Conservation (phyloP, 768 basidiomycete species). For the Boletales sp. region DNA sequence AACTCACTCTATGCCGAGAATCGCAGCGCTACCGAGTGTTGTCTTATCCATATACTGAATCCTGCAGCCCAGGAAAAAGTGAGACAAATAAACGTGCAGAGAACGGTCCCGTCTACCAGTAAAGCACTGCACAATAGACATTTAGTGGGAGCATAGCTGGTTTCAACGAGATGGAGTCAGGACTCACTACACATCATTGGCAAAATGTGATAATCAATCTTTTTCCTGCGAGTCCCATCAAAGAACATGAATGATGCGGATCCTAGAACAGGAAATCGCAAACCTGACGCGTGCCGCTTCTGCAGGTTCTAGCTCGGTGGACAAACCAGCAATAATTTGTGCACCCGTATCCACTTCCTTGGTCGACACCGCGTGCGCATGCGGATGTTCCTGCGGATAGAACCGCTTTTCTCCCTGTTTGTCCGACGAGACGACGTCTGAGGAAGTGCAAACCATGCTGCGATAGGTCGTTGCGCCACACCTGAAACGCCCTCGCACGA, state of each 20-base stretch:
- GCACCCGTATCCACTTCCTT: slow-evolving; percentile 62
- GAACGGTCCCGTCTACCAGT: slow-evolving; percentile 36
- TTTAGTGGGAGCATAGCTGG: neutral
- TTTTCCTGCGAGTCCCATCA: slow-evolving; percentile 34
- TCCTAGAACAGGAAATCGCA: neutral
- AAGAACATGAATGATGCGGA: neutral
- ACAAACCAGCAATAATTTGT: slow-evolving; percentile 46
- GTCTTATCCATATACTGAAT: slow-evolving; percentile 82
- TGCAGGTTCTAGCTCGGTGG: slow-evolving; percentile 43
- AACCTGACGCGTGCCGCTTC: slow-evolving; percentile 55
- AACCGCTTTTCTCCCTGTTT: slow-evolving; percentile 9
- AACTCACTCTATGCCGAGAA: slow-evolving; percentile 64
- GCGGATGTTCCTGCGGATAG: slow-evolving; percentile 2
- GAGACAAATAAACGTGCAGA: neutral
- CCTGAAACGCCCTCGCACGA: neutral
- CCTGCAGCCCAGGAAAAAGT: slow-evolving; percentile 31
- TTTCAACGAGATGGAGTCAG: neutral
- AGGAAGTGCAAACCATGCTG: neutral
- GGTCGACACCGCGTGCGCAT: slow-evolving; percentile 31
- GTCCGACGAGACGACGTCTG: slow-evolving; percentile 11
- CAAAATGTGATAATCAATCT: slow-evolving; percentile 65
- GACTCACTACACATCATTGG: slow-evolving; percentile 70
- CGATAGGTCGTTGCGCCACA: no score
- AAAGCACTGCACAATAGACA: slow-evolving; percentile 39
- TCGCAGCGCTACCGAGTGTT: slow-evolving; percentile 62